phyloP scores from a whole-genome alignment of 495 filamentous ascomycete species.

The Aspergillus leporis region DNA sequence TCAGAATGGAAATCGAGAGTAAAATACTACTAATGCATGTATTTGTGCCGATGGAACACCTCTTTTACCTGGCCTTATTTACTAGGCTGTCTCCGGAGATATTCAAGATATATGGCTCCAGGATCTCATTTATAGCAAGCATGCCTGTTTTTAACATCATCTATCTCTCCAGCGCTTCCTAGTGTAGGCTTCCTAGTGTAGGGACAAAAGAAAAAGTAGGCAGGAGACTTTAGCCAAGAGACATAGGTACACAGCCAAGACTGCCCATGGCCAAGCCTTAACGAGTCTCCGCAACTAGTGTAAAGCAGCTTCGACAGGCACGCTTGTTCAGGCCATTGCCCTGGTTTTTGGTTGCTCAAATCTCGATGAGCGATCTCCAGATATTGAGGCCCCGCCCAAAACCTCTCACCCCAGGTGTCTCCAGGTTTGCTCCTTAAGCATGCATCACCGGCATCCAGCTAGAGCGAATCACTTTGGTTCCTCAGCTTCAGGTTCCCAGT shows the following conservation, averaged over 20 bases:
- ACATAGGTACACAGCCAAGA: constrained; percentile 10
- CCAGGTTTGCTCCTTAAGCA: constrained; percentile 8
- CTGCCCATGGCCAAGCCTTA: constrained; percentile 13
- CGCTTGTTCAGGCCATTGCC: constrained; percentile 6
- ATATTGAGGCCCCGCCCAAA: constrained; percentile 4
- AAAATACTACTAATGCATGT: too few species aligned
- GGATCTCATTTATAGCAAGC: too few species aligned
- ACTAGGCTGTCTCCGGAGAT: too few species aligned
- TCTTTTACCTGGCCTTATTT: too few species aligned
- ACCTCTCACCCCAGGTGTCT: constrained; percentile 3
- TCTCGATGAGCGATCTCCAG: not conserved
- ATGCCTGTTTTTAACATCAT: too few species aligned
- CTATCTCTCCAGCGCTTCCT: too few species aligned
- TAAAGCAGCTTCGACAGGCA: constrained; percentile 6
- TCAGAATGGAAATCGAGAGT: too few species aligned
- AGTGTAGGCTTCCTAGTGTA: too few species aligned
- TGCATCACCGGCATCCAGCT: constrained; percentile 1
- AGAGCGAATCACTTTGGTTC: not conserved
- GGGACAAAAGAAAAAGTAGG: too few species aligned
- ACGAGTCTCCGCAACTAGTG: constrained; percentile 1
- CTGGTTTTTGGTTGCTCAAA: not conserved
- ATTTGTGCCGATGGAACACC: too few species aligned
- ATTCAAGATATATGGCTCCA: too few species aligned
- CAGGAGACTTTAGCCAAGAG: too few species aligned
- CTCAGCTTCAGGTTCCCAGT: not conserved